Base-by-base conservation (phyloP, 2,329 filamentous ascomycete genomes). In the Cladobotryum protrusum region DNA sequence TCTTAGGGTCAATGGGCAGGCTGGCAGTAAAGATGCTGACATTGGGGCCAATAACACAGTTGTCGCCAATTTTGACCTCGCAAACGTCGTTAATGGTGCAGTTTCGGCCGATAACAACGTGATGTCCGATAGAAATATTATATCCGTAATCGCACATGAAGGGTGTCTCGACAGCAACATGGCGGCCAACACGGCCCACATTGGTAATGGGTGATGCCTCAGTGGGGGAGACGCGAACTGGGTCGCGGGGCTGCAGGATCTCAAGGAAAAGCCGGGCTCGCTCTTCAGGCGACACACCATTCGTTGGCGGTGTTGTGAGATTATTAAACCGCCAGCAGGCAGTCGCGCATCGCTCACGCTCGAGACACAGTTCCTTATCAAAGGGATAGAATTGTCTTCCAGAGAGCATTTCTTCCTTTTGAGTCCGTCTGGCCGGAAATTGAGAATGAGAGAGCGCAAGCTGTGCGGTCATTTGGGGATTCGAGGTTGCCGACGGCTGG, bases 141-240 rank as follows among this genome's bases (percentile, higher is more conserved):
- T 96, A 97, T 1, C 93, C 93, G 62, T 96, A 96, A 61, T 96
- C 90, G 65, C 92, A 96, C 43, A 78, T 84, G 66, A 99, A 97
- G 0, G 92, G 92, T 3, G 87, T 83, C 61, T 96, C 89, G 20
- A 99, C 86, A 39, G 85, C 76, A 5, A 88, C 85, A 49, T 85
- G 82, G 14, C 83, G 79, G n/a, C 89, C 89, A 5, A 93, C 79
- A 19, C 75, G 79, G 49, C 80, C 87, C 49, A 72, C 63, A 58
- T 78, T 75, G 37, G 74, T 75, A 48, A 78, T 65, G 9, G 77
- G 69, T 42, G 76, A 75, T 36, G 72, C 70, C 57, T 77, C 68
- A 5, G 74, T 73, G 2, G 78, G 78, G n/a, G 82, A 78, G 36
- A 81, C 67, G 52, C 77, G 73, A 45, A 81, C 67, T 37, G 75